Evolutionary conservation across 768 basidiomycete genomes (phyloP).

Genomic region (Pleurotus platypus): DNA sequence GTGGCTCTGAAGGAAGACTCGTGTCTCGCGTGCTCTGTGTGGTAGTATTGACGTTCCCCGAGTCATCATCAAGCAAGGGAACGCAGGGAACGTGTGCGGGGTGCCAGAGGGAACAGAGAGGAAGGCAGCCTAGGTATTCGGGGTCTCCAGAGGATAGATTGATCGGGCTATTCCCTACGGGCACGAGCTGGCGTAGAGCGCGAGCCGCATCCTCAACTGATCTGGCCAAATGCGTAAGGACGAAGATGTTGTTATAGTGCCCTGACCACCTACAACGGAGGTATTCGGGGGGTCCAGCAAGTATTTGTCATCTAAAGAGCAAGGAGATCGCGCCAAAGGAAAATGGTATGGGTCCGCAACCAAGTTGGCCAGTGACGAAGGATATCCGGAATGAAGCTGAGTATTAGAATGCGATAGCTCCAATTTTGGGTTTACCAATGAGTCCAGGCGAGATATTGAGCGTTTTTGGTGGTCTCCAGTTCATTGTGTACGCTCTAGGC

Average conservation of each 20-base stretch:
- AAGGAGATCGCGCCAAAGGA: too few relatives aligned
- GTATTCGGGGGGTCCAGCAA: too few relatives aligned
- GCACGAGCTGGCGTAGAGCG: not conserved
- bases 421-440: not conserved
- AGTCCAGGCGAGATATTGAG: not conserved
- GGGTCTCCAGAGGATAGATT: not conserved
- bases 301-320: too few relatives aligned
- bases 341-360: too few relatives aligned
- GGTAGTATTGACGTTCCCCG: not conserved
- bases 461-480: not conserved
- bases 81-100: not conserved
- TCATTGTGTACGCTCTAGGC: not conserved
- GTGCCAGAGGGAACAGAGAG: not conserved
- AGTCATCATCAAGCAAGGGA: not conserved
- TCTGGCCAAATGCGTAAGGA: not conserved
- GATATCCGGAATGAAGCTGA: too few relatives aligned
- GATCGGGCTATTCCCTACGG: not conserved
- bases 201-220: not conserved
- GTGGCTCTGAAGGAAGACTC: not conserved
- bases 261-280: too few relatives aligned
- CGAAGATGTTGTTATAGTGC: not conserved
- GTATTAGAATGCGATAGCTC: too few relatives aligned
- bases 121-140: not conserved
- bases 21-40: not conserved
- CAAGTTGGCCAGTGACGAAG: too few relatives aligned